Evolutionary conservation across 306 rosid genomes (phyloP), one percentile per base, ranked within the genome.

Genomic region (Cicer pinnatifidum): DNA sequence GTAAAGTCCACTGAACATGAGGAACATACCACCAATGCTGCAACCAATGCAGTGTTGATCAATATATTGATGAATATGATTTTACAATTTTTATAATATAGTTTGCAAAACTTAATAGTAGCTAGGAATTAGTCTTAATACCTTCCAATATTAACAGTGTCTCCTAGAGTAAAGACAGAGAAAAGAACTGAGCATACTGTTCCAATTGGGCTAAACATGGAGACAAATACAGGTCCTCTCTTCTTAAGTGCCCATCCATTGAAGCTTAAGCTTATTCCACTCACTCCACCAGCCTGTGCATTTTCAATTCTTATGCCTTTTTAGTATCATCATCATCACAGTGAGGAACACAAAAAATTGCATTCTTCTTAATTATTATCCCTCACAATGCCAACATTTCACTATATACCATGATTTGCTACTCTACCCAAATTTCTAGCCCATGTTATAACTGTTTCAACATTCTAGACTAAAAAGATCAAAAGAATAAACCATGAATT

Each of bases 231-330:
- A 12, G 96, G 95, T 51, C 97, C 99, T 88, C 83, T 94, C 70
- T 91, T 91, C 89, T 83, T 89, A 72, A 91, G 81, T 78, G 97
- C 97, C 97, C 97, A 94, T 39, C 91, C 91, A 6, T 81, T 85
- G 86, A 91, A 88, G 85, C 95, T 88, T 41, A 88, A 6, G 78
- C 84, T 76, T 71, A 63, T 82, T 71, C 99, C 97, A 75, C 81
- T 78, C 79, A 86, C 85, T n/a, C 59, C 69, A 79, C 99, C 99
- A 50, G 67, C 90, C 96, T 94, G 80, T 57, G 40, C 16, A 57
- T 57, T 11, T 51, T 51, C 9, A n/a, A 48, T 48, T 28, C 1
- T 28, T 28, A 28, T 28, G 35, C 5, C 35, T 23, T 23, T 23
- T 23, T 23, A 28, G 35, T 28, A 28, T 28, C 35, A 28, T 28